Base-by-base conservation (phyloP, 441 rosid genomes). In the Hura crepitans region DNA sequence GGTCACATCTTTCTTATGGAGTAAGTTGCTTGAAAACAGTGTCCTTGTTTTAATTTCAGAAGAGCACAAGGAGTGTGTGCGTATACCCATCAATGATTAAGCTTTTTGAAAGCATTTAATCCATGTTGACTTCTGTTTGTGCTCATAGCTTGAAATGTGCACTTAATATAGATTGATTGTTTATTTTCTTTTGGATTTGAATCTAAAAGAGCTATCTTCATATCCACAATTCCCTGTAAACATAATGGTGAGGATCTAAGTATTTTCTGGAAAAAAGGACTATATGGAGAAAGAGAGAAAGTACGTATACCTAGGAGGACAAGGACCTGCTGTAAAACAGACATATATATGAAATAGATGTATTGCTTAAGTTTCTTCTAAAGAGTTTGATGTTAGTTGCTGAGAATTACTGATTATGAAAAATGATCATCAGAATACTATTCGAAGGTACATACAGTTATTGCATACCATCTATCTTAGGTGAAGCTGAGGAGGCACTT, bases 1-100 rank as follows among this genome's bases (percentile, higher is more conserved):
- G 98, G 99, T 62, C 99, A 93, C 61, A 86, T 93, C 64, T 84
- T 96, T 82, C 82, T 93, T 54, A 87, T 91, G 97, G 99, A 96
- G 98, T 96, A 86, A 91, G 99, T 78, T 45, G 6, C 57, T 35
- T 43, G 20, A 45, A 59, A 49, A 14, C 15, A 43, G 31, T 46
- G 23, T 57, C 35, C 5, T 56, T 51, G 42, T 49, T 63, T 63
- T 27, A 11, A 49, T 65, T 15, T 65, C n/a, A 5, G 30, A 31
- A n/a, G 27, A 30, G 42, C 39, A 17, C 39, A 54, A 23, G 42
- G 54, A 30, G 55, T 9, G 49, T 8, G 17, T 68, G 4, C 15
- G 25, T 39, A 55, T 15, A 12, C 35, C 53, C 14, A 25, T 39
- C 35, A n/a, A n/a, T n/a, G n/a, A n/a, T n/a, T n/a, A n/a, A n/a